Percentiles rank a stretch among this genome's conserved stretches.
Evolutionary conservation across 78 protist species (phyloP).

Genomic region (Tieghemostelium lacteum): DNA sequence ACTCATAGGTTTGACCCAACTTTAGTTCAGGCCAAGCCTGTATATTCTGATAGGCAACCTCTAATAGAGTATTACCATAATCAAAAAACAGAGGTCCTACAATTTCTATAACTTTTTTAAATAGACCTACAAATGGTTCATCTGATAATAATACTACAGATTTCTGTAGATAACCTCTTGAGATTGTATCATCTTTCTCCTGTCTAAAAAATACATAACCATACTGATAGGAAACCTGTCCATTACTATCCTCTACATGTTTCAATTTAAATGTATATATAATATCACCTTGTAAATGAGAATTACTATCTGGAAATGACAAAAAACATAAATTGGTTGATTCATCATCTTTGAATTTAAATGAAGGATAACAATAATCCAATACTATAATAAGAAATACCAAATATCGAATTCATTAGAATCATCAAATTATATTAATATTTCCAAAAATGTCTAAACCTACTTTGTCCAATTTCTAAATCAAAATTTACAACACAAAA

Average conservation of each 20-base stretch:
- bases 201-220: slow-evolving; percentile 81
- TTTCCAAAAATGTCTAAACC: not conserved
- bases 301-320: slow-evolving; percentile 86
- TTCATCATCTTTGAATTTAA: slow-evolving; percentile 40
- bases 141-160: slow-evolving; percentile 78
- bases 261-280: slow-evolving; percentile 75
- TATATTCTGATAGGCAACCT: slow-evolving; percentile 69
- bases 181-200: slow-evolving; percentile 42
- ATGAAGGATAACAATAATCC: slow-evolving; percentile 61
- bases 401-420: not conserved
- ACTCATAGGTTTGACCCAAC: slow-evolving; percentile 50
- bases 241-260: slow-evolving; percentile 4
- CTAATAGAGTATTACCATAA: slow-evolving; percentile 70
- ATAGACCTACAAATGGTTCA: slow-evolving; percentile 74
- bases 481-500: slow-evolving; percentile 81
- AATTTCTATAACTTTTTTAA: slow-evolving; percentile 62
- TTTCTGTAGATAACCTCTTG: slow-evolving; percentile 84
- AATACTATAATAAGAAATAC: slow-evolving; percentile 6
- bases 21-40: slow-evolving; percentile 59
- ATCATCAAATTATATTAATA: not conserved
- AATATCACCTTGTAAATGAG: slow-evolving; percentile 81
- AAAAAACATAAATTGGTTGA: slow-evolving; percentile 49
- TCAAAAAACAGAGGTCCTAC: slow-evolving; percentile 80
- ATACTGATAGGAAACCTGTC: slow-evolving; percentile 23
- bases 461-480: slow-evolving; percentile 85